Base-by-base conservation (phyloP, 805 yeast species). In the Yamadazyma insecticola region DNA sequence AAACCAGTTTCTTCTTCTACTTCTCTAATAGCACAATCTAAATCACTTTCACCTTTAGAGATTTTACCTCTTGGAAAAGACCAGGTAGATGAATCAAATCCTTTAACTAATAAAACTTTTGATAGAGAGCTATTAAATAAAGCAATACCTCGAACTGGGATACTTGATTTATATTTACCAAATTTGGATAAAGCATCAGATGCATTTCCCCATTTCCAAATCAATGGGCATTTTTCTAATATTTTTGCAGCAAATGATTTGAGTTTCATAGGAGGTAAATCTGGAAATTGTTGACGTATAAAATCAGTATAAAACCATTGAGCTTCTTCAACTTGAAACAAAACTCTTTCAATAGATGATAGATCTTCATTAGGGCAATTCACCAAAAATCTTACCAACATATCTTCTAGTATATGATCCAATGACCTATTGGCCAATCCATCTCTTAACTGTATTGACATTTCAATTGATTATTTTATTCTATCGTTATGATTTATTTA, bases 41-140 rank as follows among this genome's bases (percentile, higher is more conserved):
- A 70, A 55, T 92, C 98, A 11, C 78, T 65, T 62, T 92, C 99
- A 50, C 81, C 94, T 52, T 92, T 89, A 22, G 94, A 85, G 35
- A 92, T 92, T 57, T 92, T 92, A 5, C 99, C 99, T 54, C 96
- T 70, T 5, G 99, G 99, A 50, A 92, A 92, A 6, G 96, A 83
- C 97, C 97, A 92, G 1, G 82, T 60, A 19, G 63, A 59, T 9
- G 88, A 73, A 41, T 85, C 94, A 29, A 79, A 78, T 4, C 96
- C 97, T 50, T 85, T 79, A 4, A 92, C 95, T 41, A 92, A 60
- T 17, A 94, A 51, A 8, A 86, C 64, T 50, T 84, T 86, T 34
- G 78, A 73, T 63, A 87, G 54, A 20, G 70, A 72, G 32, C 72
- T 65, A 51, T 86, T 88, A 48, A 92, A 71, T 32, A 94, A 65